A percentile compares a stretch with the other conserved stretches of the same genome.
Conservation (phyloP, 768 basidiomycete genomes). For the Suillus occidentalis region DNA sequence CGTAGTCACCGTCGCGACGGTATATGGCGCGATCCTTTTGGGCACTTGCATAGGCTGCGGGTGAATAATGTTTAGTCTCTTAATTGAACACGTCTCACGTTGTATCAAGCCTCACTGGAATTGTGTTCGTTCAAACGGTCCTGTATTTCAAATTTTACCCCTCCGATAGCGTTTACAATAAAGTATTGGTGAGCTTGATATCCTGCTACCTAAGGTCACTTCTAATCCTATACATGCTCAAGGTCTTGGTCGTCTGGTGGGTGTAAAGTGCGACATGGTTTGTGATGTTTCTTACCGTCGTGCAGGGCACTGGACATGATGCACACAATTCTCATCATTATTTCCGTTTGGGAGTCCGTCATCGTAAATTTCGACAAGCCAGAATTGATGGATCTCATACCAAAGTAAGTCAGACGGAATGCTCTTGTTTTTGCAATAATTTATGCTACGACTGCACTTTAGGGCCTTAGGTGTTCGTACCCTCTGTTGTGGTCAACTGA, state of each 20-base stretch:
- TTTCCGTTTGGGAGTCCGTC: constrained; percentile 26
- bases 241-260: constrained; percentile 30
- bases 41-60: constrained; percentile 31
- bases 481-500: no score
- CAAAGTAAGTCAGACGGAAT: constrained; percentile 20
- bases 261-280: not conserved
- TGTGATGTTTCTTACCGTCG: not conserved
- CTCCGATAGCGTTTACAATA: constrained; percentile 24
- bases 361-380: constrained; percentile 27
- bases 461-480: constrained; percentile 29
- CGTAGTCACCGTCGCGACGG: constrained; percentile 30
- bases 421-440: accelerated
- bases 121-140: constrained; percentile 32
- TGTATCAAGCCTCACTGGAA: constrained; percentile 26
- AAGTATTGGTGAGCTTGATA: constrained; percentile 23
- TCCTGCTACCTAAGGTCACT: not conserved
- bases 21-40: constrained; percentile 32
- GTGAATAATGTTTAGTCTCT: constrained; percentile 13
- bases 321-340: constrained; percentile 30
- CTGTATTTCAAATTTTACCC: constrained; percentile 34
- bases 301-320: constrained; percentile 24
- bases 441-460: not conserved
- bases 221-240: not conserved
- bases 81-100: not conserved
- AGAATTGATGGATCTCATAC: constrained; percentile 27